A percentile compares a stretch with the other conserved stretches of the same genome.
Conservation (phyloP, 2,329 filamentous ascomycete genomes). For the Trichoderma brevicompactum region DNA sequence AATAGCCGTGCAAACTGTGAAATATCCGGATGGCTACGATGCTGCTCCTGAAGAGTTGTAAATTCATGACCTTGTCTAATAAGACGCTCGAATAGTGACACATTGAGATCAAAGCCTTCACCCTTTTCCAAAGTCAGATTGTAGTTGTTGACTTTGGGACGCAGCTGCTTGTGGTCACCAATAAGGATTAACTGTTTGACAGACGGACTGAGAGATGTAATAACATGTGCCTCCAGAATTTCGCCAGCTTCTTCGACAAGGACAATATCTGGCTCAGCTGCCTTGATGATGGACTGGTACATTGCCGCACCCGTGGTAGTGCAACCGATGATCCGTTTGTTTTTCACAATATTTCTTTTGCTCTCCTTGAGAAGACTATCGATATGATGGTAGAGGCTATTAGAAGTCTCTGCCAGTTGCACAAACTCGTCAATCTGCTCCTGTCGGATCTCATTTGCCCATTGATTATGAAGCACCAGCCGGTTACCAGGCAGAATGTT, state of each 20-base stretch:
- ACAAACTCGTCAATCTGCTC: constrained; percentile 54
- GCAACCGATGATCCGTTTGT: constrained; percentile 67
- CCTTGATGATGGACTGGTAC: constrained; percentile 58
- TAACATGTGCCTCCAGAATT: constrained; percentile 67
- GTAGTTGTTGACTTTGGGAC: constrained; percentile 68
- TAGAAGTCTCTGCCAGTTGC: constrained; percentile 46
- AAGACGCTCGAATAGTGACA: constrained; percentile 71
- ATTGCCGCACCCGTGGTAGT: constrained; percentile 74
- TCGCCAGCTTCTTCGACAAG: constrained; percentile 76
- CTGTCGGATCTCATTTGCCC: constrained; percentile 51
- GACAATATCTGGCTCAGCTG: constrained; percentile 61
- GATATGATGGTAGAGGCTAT: constrained; percentile 48
- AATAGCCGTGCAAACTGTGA: constrained; percentile 60
- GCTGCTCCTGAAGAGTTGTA: constrained; percentile 62
- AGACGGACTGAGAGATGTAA: constrained; percentile 60
- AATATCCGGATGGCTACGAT: constrained; percentile 72
- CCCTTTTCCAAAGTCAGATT: constrained; percentile 65
- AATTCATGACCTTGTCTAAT: constrained; percentile 59
- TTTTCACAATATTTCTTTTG: constrained; percentile 50
- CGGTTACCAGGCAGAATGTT: constrained; percentile 48
- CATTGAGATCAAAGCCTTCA: constrained; percentile 67
- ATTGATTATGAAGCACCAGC: constrained; percentile 42
- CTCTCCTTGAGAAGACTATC: constrained; percentile 50
- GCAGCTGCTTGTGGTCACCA: constrained; percentile 74
- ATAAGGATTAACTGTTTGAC: constrained; percentile 70